These are phyloP conservation scores for Plasmodium adleri DNA, from an alignment of 169 alveolate species.

Conservation along the genomic window DNA sequence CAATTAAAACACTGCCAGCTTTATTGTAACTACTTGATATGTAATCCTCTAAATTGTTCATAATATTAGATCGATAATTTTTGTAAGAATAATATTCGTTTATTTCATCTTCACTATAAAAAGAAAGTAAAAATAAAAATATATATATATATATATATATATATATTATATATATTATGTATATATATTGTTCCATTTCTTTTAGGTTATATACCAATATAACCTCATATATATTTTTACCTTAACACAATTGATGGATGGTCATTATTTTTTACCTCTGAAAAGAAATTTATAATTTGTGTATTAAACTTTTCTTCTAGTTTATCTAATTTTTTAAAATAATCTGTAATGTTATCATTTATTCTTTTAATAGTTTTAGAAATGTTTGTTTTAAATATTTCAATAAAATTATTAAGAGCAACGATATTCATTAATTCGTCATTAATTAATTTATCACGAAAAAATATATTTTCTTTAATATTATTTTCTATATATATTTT, in stretches of 20 bases:
- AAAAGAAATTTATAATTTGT: slow-evolving; percentile 45
- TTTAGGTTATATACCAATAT: neutral
- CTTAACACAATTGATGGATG: slow-evolving; percentile 40
- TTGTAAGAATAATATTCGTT: slow-evolving; percentile 64
- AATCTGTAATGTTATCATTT: slow-evolving; percentile 38
- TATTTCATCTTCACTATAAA: slow-evolving; percentile 65
- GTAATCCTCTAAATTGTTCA: slow-evolving; percentile 59
- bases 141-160: neutral
- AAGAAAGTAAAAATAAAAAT: neutral
- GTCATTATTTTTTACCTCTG: slow-evolving; percentile 69
- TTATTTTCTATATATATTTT: slow-evolving; percentile 54
- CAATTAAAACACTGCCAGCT: slow-evolving; percentile 30
- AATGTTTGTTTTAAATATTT: slow-evolving; percentile 30
- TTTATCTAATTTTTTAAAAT: slow-evolving; percentile 62
- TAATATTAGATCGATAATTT: slow-evolving; percentile 32
- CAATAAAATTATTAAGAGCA: slow-evolving; percentile 46
- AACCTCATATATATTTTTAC: neutral
- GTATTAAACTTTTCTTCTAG: slow-evolving; percentile 47
- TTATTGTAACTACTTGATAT: slow-evolving; percentile 63
- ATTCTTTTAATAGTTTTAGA: slow-evolving; percentile 47
- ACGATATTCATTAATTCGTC: slow-evolving; percentile 50
- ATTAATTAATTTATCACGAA: slow-evolving; percentile 47
- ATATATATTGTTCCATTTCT: neutral
- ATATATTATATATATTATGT: neutral
- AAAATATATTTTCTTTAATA: slow-evolving; percentile 48